Evolutionary conservation across 345 rosid species (phyloP).

Genomic region (Melaleuca alternifolia): DNA sequence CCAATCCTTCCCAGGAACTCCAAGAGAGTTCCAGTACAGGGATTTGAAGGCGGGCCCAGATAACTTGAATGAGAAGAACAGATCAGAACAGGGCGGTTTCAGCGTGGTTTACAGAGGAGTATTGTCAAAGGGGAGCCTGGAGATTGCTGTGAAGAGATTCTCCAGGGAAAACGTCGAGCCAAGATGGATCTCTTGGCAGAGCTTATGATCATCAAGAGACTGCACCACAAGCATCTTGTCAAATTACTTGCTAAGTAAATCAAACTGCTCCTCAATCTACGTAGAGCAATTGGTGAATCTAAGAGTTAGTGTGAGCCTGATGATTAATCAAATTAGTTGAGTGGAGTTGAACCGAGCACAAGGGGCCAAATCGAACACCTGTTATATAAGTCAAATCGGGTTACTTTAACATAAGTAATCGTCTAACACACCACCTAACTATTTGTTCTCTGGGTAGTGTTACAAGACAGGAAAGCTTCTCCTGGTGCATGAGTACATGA

Average conservation of each 20-base stretch:
- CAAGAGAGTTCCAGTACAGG: constrained; percentile 30
- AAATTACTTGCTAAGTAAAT: constrained; percentile 25
- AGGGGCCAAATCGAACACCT: neutral
- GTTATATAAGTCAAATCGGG: neutral
- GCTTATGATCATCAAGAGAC: constrained; percentile 40
- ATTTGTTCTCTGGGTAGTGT: constrained; percentile 27
- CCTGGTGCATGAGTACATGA: constrained; percentile 40
- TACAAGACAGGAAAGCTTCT: constrained; percentile 27
- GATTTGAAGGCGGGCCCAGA: constrained; percentile 31
- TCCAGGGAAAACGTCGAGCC: constrained; percentile 29
- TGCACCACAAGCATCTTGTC: constrained; percentile 38
- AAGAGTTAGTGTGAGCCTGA: neutral
- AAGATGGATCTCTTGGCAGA: constrained; percentile 42
- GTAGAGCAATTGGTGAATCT: neutral
- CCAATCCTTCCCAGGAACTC: constrained; percentile 36
- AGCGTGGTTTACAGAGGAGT: constrained; percentile 37
- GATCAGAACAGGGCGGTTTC: constrained; percentile 43
- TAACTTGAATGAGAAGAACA: constrained; percentile 22
- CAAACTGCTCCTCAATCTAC: neutral
- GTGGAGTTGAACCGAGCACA: neutral
- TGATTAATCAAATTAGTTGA: neutral
- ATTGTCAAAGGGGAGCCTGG: neutral
- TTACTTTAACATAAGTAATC: neutral
- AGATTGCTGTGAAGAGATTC: constrained; percentile 44
- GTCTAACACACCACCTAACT: neutral